These are phyloP conservation scores for Penicillium sp. DNA, from an alignment of 2,329 filamentous ascomycete genomes.

Conservation along the genomic window DNA sequence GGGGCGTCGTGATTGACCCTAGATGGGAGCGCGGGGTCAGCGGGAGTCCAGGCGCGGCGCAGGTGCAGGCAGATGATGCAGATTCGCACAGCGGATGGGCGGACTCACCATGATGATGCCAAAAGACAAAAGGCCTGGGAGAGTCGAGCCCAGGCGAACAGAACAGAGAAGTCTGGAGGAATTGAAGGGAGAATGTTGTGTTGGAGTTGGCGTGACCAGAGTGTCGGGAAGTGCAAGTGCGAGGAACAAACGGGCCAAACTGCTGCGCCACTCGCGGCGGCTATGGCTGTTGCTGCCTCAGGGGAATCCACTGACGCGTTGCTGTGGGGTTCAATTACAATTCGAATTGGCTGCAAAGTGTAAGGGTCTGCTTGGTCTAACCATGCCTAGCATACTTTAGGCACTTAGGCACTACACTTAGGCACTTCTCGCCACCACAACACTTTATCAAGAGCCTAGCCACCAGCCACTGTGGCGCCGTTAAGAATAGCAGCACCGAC, in stretches of 20 bases:
- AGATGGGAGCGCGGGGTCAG: conserved; percentile 24
- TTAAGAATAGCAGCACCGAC: conserved; percentile 31
- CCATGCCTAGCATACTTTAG: not conserved
- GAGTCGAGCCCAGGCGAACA: conserved; percentile 35
- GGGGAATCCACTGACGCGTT: conserved; percentile 17
- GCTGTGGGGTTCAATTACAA: not conserved
- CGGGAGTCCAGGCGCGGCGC: not conserved
- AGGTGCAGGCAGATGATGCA: not conserved
- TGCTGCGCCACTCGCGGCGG: conserved; percentile 27
- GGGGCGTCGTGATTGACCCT: conserved; percentile 51
- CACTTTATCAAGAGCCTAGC: not conserved
- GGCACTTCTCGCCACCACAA: too few relatives aligned
- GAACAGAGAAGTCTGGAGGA: conserved; percentile 21
- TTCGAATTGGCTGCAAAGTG: too few relatives aligned
- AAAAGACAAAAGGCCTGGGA: conserved; percentile 29
- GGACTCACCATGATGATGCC: conserved; percentile 41
- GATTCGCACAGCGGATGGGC: not conserved
- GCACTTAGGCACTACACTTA: not conserved
- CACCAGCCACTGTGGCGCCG: conserved; percentile 25
- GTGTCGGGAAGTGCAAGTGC: conserved; percentile 13
- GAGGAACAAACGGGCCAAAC: conserved; percentile 29
- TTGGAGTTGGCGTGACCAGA: conserved; percentile 3
- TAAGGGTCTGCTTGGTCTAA: too few relatives aligned
- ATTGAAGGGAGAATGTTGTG: conserved; percentile 12
- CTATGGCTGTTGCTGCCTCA: conserved; percentile 26